phyloP scores from a whole-genome alignment of 23 red algal species.

The Gracilariopsis chorda region DNA sequence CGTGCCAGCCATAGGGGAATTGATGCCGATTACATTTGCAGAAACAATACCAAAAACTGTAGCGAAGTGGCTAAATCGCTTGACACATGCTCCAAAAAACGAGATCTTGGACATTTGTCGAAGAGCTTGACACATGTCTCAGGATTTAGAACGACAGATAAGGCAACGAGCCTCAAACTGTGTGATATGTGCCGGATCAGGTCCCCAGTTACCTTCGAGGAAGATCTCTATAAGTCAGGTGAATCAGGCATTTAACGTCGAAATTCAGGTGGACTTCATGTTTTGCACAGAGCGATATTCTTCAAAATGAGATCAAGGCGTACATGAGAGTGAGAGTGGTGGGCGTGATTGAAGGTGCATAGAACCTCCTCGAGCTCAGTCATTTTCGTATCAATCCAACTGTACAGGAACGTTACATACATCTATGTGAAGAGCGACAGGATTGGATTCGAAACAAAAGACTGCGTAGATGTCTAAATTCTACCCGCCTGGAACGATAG shows the following conservation, averaged over 20 bases:
- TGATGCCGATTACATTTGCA: not conserved
- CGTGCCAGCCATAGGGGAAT: not conserved
- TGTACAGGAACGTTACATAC: too few relatives aligned
- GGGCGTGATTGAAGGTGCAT: too few relatives aligned
- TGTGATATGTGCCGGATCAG: slow-evolving; percentile 3
- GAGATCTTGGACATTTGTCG: not conserved
- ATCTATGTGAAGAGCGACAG: too few relatives aligned
- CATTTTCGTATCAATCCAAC: too few relatives aligned
- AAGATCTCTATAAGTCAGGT: slow-evolving; percentile 48
- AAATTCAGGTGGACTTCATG: slow-evolving; percentile 37
- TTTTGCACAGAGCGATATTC: too few relatives aligned
- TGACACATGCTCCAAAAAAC: slow-evolving; percentile 14
- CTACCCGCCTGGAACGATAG: too few relatives aligned
- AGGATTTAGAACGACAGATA: not conserved
- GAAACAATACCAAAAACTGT: slow-evolving; percentile 4
- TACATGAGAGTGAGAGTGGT: too few relatives aligned
- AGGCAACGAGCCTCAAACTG: not conserved
- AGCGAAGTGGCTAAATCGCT: slow-evolving; percentile 7
- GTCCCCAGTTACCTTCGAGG: not conserved
- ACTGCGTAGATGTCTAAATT: too few relatives aligned
- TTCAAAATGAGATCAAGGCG: too few relatives aligned
- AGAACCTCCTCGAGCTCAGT: too few relatives aligned
- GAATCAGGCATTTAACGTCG: slow-evolving; percentile 27
- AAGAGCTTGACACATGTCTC: not conserved
- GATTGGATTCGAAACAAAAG: too few relatives aligned